Base-by-base conservation (phyloP, 768 basidiomycete species). In the Tylopilus vinaceipallidus region DNA sequence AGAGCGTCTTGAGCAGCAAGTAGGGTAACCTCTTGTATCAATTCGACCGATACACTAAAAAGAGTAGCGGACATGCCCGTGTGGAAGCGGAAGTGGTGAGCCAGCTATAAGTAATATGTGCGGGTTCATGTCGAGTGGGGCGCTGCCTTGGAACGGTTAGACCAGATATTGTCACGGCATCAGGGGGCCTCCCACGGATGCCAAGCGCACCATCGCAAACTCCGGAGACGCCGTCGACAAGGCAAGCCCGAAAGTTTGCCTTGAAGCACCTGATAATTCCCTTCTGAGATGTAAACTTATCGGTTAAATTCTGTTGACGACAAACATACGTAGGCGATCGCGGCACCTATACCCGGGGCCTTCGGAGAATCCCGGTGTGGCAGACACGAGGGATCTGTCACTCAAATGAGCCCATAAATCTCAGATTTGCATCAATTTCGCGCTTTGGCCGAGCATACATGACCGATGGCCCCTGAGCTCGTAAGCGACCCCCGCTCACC, bases 11-110 rank as follows among this genome's bases (percentile, higher is more conserved):
- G 54, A 44, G 67, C 60, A 14, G 71, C 60, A 50, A 63, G 65
- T 19, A 72, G 59, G 20, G 61, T 60, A 30, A 74, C 69, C 22
- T 69, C 65, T 42, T 72, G 69, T 30, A 75, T 53, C 19, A 72
- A 53, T 51, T 71, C 64, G 13, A 56, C 64, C n/a, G 72, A 66
- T 35, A 63, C 60, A 27, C 65, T 52, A 42, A 71, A 54, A 26
- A 71, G 53, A 50, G 66, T 58, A 40, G 47, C 47, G 52, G 66
- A 48, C 73, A 77, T 75, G 29, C 60, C 59, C 49, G 37, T 49
- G 45, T 22, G 47, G 35, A 30, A 46, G 57, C 36, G 48, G 43
- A 59, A 52, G 42, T 52, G 49, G 50, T 48, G 51, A 34, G 29
- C 53, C 29, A 49, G 42, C 43, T 49, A 55, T 57, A 49, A 47